Evolutionary conservation across 495 filamentous ascomycete genomes (phyloP).

Genomic region (Penicilliopsis zonata): DNA sequence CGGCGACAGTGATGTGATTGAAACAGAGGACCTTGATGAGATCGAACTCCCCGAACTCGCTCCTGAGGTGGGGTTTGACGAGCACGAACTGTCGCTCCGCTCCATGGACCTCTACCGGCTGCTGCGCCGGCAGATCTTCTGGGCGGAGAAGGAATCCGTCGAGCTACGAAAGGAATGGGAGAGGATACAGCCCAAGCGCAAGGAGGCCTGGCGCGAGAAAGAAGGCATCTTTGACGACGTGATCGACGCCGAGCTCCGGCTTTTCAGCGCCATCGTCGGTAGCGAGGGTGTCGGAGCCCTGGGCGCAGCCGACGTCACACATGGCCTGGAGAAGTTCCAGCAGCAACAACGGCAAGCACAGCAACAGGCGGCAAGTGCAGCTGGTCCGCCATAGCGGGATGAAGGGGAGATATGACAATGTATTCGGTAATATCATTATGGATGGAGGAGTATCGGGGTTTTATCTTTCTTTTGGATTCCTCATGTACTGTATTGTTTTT

Average conservation of each 20-base stretch:
- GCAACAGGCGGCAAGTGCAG: no score
- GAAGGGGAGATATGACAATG: no score
- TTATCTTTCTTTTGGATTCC: no score
- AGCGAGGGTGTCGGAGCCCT: conserved; percentile 9
- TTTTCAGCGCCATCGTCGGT: conserved; percentile 26
- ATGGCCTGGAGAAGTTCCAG: conserved; percentile 16
- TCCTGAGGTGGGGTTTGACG: conserved; percentile 44
- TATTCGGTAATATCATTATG: no score
- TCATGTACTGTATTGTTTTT: no score
- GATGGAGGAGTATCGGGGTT: no score
- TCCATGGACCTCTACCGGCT: conserved; percentile 60
- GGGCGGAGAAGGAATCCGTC: conserved; percentile 62
- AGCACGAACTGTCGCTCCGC: conserved; percentile 56
- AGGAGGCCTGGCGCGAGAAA: conserved; percentile 76
- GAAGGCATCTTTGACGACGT: conserved; percentile 52
- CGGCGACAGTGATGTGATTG: conserved; percentile 34
- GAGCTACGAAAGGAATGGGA: conserved; percentile 52
- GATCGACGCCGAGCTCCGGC: conserved; percentile 42
- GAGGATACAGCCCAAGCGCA: conserved; percentile 50
- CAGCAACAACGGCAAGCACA: conserved; percentile 17
- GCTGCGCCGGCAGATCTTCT: conserved; percentile 65
- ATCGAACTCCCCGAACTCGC: conserved; percentile 29
- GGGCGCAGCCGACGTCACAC: conserved; percentile 8
- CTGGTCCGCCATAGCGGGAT: no score
- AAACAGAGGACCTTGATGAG: conserved; percentile 36